phyloP scores from a whole-genome alignment of 257 asterid genomes.

The Schizonepeta tenuifolia region DNA sequence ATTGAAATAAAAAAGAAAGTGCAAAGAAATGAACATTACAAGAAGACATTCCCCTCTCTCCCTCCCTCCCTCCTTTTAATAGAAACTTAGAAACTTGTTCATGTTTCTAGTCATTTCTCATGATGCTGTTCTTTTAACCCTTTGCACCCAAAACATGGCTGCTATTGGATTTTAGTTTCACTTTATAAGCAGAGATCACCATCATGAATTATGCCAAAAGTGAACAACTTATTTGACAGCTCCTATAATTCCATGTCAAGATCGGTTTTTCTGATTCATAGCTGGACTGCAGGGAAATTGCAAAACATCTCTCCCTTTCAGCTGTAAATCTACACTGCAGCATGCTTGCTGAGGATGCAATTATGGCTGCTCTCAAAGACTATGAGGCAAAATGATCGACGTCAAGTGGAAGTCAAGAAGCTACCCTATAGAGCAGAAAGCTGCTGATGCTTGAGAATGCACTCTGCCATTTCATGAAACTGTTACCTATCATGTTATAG shows the following conservation, averaged over 20 bases:
- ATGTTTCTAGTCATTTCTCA: background rate
- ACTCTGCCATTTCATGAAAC: background rate
- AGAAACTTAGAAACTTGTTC: conserved; percentile 5
- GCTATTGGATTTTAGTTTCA: background rate
- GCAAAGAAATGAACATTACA: background rate
- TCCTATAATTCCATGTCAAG: background rate
- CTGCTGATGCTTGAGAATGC: conserved; percentile 57
- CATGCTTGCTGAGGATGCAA: conserved; percentile 98
- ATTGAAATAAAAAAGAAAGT: background rate
- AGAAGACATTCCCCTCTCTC: no score
- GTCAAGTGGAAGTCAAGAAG: conserved; percentile 34
- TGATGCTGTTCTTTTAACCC: background rate
- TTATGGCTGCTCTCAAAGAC: conserved; percentile 86
- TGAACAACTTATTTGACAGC: background rate
- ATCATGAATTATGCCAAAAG: background rate
- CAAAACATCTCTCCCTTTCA: conserved; percentile 92
- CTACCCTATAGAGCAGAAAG: conserved; percentile 46
- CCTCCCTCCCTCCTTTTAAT: background rate
- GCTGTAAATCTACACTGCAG: conserved; percentile 94
- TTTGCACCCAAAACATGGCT: background rate
- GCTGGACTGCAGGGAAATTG: conserved; percentile 74
- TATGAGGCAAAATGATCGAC: conserved; percentile 65
- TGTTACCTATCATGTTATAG: conserved; percentile 20
- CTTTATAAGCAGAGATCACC: background rate
- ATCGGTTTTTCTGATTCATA: background rate